Evolutionary conservation across 306 rosid genomes (phyloP).

Genomic region (Rosa rugosa): DNA sequence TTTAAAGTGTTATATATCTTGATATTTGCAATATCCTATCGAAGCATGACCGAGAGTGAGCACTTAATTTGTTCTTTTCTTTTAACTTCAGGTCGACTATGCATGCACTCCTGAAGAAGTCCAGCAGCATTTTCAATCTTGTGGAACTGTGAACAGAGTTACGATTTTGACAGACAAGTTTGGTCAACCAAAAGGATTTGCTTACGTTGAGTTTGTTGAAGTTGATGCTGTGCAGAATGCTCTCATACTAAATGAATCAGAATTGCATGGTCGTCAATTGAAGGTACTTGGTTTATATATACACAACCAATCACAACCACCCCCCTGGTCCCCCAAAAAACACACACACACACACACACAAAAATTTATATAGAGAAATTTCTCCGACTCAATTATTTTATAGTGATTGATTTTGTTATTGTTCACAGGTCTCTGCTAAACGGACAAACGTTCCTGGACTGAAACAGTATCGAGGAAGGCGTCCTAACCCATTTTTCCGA

Average conservation of each 20-base stretch:
- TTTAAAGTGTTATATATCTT: conserved; percentile 1
- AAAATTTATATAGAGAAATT: neutral
- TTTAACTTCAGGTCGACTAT: conserved; percentile 78
- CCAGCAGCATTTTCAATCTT: conserved; percentile 99
- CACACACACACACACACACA: neutral
- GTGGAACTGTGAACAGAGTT: conserved; percentile 99
- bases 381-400: conserved; percentile 14
- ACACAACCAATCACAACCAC: neutral
- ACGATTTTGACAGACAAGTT: conserved; percentile 98
- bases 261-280: conserved; percentile 95
- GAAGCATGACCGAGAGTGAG: neutral
- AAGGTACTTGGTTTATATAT: conserved; percentile 52
- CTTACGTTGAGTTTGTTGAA: conserved; percentile 98
- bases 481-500: conserved; percentile 56
- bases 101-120: conserved; percentile 99
- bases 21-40: neutral
- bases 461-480: conserved; percentile 88
- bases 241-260: conserved; percentile 85
- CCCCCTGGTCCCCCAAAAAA: neutral
- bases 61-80: conserved; percentile 13
- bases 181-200: conserved; percentile 99
- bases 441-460: conserved; percentile 92
- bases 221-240: conserved; percentile 94
- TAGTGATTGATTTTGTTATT: conserved; percentile 27
- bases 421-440: conserved; percentile 88